These are phyloP conservation scores for Termitomyces sp. DNA, from an alignment of 1,284 basidiomycete species.

Conservation along the genomic window DNA sequence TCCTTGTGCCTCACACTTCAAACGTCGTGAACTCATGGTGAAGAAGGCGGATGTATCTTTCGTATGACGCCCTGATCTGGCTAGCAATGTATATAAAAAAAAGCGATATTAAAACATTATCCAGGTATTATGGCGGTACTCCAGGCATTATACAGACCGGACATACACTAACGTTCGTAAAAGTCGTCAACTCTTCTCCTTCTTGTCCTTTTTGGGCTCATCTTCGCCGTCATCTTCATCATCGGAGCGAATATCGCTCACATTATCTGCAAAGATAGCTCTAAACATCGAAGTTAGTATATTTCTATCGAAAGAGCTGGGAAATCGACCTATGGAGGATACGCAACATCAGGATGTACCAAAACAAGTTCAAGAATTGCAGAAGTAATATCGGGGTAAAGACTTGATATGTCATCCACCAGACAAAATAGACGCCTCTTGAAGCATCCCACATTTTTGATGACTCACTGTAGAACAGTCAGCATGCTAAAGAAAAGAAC, in stretches of 20 bases:
- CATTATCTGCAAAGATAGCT: slow-evolving; percentile 23
- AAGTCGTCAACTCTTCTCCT: neutral
- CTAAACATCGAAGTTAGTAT: slow-evolving; percentile 21
- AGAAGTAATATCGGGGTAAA: slow-evolving; percentile 72
- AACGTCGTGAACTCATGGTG: slow-evolving; percentile 7
- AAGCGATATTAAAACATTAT: neutral
- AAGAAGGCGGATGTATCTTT: neutral
- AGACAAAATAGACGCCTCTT: slow-evolving; percentile 66
- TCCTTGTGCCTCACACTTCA: slow-evolving; percentile 26
- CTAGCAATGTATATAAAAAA: neutral
- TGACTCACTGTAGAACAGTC: slow-evolving; percentile 38
- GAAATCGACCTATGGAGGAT: slow-evolving; percentile 48
- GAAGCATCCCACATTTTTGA: slow-evolving; percentile 57
- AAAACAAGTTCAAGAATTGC: slow-evolving; percentile 85
- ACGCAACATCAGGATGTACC: slow-evolving; percentile 81
- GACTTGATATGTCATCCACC: slow-evolving; percentile 83
- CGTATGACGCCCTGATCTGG: neutral
- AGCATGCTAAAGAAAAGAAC: neutral
- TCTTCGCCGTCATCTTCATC: slow-evolving; percentile 1
- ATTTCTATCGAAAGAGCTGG: neutral
- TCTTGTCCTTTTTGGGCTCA: neutral
- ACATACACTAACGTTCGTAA: neutral
- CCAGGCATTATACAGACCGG: neutral
- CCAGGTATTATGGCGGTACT: neutral
- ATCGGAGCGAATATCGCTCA: slow-evolving; percentile 1